Evolutionary conservation across 2,329 filamentous ascomycete species (phyloP), one percentile per base, ranked within the genome.

Genomic region (Aspergillus intermedius): DNA sequence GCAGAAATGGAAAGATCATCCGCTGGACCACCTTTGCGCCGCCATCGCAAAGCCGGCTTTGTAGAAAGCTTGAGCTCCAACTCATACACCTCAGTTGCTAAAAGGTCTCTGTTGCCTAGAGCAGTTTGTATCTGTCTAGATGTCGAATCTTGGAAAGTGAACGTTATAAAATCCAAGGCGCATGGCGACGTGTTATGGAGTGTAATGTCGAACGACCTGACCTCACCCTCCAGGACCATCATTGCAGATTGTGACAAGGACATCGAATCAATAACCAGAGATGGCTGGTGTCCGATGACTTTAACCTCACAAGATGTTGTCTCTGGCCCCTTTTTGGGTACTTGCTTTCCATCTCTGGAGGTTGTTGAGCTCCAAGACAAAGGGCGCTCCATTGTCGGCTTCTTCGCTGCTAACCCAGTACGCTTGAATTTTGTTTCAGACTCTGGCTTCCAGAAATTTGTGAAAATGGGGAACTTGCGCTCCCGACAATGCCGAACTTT

Each of bases 171-270:
- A 62, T 95, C 88, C 1, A 88, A 88, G 1, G 88, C 76, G 1
- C 86, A 90, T 1, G 76, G 65, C 0, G 89, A 93, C 7, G 82
- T 74, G 56, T 98, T 98, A 56, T 86, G 80, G 12, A 97, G 72
- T 0, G 86, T 91, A 13, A 96, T 78, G 0, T 81, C 84, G 62
- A 97, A 94, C 0, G 75, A 74, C 57, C 83, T 84, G 19, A 79
- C 80, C 68, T 98, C 91, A 40, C 93, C 93, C 70, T 97, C 91
- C 5, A 98, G 76, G 9, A 98, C 79, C 90, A 95, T 96, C 32
- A 95, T 74, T 8, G 89, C 87, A 19, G 87, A 88, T 61, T 96
- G 91, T 0, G 86, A 81, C 1, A 96, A 76, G 10, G 86, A 88
- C 3, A 85, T 86, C 6, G 84, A 84, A 60, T 87, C 85, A 17